These are phyloP conservation scores for Phalaenopsis equestris DNA, from an alignment of 106 monocot species.

Conservation along the genomic window DNA sequence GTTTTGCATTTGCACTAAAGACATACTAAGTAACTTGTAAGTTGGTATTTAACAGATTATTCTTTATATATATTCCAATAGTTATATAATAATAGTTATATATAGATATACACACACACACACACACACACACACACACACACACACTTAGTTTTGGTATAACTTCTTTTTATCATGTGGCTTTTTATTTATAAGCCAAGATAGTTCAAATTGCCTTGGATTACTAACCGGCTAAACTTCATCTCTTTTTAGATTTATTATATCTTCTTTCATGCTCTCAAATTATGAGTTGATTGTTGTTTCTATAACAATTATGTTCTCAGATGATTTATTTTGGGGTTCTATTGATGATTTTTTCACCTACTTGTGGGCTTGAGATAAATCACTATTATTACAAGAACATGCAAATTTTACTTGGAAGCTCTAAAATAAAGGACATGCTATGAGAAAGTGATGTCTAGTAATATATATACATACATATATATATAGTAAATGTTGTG, in stretches of 20 bases:
- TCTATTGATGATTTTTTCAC: constrained; percentile 29
- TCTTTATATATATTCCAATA: too few relatives aligned
- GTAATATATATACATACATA: too few relatives aligned
- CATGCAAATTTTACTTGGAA: constrained; percentile 33
- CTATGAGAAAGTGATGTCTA: too few relatives aligned
- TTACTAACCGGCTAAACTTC: constrained; percentile 11
- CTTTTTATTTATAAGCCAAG: constrained; percentile 56
- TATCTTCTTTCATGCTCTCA: neutral
- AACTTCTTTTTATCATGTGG: constrained; percentile 78
- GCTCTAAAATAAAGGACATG: neutral
- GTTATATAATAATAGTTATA: too few relatives aligned
- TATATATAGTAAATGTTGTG: too few relatives aligned
- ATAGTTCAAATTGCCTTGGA: constrained; percentile 51
- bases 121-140: too few relatives aligned
- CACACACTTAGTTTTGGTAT: neutral
- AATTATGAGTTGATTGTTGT: neutral
- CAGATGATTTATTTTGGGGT: constrained; percentile 40
- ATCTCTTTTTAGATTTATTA: neutral
- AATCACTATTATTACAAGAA: constrained; percentile 30
- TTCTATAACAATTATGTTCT: constrained; percentile 9
- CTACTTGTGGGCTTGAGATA: constrained; percentile 36
- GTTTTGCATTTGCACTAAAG: constrained; percentile 50
- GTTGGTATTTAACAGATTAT: neutral
- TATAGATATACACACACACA: too few relatives aligned
- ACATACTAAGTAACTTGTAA: constrained; percentile 60